Percentiles rank a stretch among this genome's conserved stretches.
Conservation (phyloP, 2,329 filamentous ascomycete species). For the Beauveria australis region DNA sequence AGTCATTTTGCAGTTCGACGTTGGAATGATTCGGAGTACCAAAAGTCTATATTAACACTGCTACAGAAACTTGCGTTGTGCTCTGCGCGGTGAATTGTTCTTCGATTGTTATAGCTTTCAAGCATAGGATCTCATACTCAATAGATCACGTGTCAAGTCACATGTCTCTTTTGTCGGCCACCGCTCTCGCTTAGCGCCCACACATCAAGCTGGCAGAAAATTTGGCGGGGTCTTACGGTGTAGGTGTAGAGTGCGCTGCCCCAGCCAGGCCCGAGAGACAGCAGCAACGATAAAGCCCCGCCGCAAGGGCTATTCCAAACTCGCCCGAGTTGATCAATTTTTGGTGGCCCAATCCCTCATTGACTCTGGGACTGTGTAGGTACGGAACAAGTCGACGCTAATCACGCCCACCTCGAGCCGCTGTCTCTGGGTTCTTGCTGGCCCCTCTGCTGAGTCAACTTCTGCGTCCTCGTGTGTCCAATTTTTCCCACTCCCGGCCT, state of each 20-base stretch:
- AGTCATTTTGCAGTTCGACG: background rate
- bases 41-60: slow-evolving; percentile 4
- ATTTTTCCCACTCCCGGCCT: slow-evolving; percentile 12
- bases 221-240: slow-evolving; percentile 25
- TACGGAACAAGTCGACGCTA: slow-evolving; percentile 6
- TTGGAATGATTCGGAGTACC: slow-evolving; percentile 4
- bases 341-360: slow-evolving; percentile 18
- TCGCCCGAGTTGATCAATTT: slow-evolving; percentile 18
- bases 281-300: slow-evolving; percentile 22
- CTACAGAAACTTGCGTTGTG: background rate
- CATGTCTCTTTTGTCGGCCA: slow-evolving; percentile 22
- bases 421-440: background rate
- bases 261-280: background rate
- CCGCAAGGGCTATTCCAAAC: slow-evolving; percentile 30
- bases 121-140: background rate
- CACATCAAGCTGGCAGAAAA: slow-evolving; percentile 30
- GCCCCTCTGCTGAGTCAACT: slow-evolving; percentile 11
- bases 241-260: background rate
- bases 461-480: slow-evolving; percentile 8
- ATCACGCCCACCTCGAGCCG: background rate
- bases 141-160: slow-evolving; percentile 17
- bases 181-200: slow-evolving; percentile 35
- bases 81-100: no score
- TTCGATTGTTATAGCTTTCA: background rate
- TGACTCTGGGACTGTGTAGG: background rate